Base-by-base conservation (phyloP, 306 rosid genomes). In the Quercus cerris region DNA sequence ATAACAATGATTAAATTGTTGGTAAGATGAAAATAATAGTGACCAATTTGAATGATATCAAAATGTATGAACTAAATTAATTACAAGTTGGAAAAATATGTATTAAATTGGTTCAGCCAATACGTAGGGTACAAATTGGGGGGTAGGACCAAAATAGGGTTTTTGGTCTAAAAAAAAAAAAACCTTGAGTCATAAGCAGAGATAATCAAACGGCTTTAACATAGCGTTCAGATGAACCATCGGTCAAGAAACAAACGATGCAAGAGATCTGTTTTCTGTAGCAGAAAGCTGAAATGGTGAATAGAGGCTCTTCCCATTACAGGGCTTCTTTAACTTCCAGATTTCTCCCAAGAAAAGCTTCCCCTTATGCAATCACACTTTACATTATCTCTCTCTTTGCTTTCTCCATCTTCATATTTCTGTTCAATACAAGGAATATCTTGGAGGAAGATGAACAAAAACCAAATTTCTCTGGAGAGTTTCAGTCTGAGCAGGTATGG, bases 371-470 rank as follows among this genome's bases (percentile, higher is more conserved):
- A 59, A 56, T 85, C 66, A 69, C 94, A 61, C 70, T 90, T 70
- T 89, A 86, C 41, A 79, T 90, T 56, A 38, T 90, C 14, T 83
- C 77, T 70, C 30, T 90, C 17, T 88, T 90, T 59, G 83, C 85
- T 31, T 86, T 92, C 81, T 89, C 92, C 78, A 19, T 89, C 74
- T 81, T 85, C 74, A 23, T 89, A 1, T 90, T 94, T 85, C 70
- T 90, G n/a, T 82, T 89, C 82, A 84, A 79, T 83, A 38, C 84
- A 22, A 81, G 91, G 81, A 85, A 78, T 70, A 30, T 86, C 55
- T 38, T 61, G 64, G 84, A 80, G 59, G 84, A 83, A 19, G 89
- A 88, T 80, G 88, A 88, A 5, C 82, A 54, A 1, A 71, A 55
- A 56, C 81, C 77, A 20, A 19, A 58, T 55, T 70, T 85, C 44